Conservation (phyloP, 2,329 filamentous ascomycete genomes). For the Xylaria sp. region DNA sequence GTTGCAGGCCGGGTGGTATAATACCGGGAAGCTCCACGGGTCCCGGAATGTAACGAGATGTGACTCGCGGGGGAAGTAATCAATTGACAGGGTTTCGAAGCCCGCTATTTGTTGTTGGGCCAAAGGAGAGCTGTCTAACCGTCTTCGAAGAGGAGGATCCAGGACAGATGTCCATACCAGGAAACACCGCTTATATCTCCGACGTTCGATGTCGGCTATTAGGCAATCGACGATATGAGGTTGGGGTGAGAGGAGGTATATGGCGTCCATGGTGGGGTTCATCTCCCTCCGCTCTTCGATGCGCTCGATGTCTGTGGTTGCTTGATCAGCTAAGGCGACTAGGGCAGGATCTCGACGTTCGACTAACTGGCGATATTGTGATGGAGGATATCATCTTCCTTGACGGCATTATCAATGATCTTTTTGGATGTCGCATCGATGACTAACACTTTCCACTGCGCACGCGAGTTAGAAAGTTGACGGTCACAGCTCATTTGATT, state of each 20-base stretch:
- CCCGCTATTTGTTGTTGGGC: conserved; percentile 77
- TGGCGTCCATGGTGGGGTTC: conserved; percentile 90
- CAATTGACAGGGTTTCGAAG: conserved; percentile 82
- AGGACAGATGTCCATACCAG: conserved; percentile 86
- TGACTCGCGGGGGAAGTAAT: conserved; percentile 90
- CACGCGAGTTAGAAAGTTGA: conserved; percentile 5
- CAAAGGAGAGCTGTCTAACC: conserved; percentile 73
- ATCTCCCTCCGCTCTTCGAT: conserved; percentile 85
- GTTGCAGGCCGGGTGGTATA: conserved; percentile 92
- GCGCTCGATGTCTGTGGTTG: conserved; percentile 79
- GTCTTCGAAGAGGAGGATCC: conserved; percentile 70
- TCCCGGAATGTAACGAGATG: conserved; percentile 91
- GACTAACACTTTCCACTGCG: conserved; percentile 94
- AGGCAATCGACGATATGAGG: conserved; percentile 92
- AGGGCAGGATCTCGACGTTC: conserved; percentile 25
- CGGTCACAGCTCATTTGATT: not conserved
- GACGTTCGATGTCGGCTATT: conserved; percentile 86
- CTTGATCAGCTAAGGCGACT: conserved; percentile 35
- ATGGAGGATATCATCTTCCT: conserved; percentile 96
- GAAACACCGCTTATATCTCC: conserved; percentile 78
- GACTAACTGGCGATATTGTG: conserved; percentile 89
- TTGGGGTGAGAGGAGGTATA: conserved; percentile 88
- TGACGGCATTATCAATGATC: conserved; percentile 87
- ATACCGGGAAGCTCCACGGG: conserved; percentile 91
- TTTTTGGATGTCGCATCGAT: conserved; percentile 83